phyloP scores from a whole-genome alignment of 805 yeast species.

The Monosporozyma unispora region DNA sequence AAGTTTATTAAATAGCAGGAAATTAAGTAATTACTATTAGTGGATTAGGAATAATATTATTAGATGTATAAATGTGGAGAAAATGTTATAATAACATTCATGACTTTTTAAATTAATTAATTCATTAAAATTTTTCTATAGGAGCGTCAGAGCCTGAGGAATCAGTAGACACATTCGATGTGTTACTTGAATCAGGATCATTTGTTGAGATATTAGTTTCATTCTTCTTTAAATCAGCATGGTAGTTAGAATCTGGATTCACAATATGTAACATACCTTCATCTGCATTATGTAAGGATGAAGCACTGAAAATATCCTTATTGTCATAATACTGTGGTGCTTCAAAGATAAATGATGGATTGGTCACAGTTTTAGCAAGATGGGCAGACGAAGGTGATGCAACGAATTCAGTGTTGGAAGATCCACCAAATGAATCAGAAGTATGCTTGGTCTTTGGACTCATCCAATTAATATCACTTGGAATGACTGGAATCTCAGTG shows the following conservation, averaged over 20 bases:
- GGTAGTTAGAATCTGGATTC: slow-evolving; percentile 31
- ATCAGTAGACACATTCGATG: neutral
- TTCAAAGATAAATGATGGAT: slow-evolving; percentile 1
- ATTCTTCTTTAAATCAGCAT: neutral
- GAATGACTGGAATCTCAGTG: slow-evolving; percentile 12
- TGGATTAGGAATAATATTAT: neutral
- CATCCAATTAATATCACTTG: slow-evolving; percentile 1
- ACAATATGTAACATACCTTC: slow-evolving; percentile 43
- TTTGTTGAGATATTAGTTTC: neutral
- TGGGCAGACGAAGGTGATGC: neutral
- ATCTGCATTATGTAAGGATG: slow-evolving; percentile 41
- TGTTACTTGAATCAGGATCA: neutral
- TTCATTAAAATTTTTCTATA: neutral
- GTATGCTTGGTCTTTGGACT: slow-evolving; percentile 1
- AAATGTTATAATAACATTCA: neutral
- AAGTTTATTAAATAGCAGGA: neutral
- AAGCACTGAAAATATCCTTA: slow-evolving; percentile 44
- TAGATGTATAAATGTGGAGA: neutral
- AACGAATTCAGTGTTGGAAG: neutral
- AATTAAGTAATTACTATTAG: neutral
- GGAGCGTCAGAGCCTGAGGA: neutral
- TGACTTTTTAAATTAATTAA: neutral
- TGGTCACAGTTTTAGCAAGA: neutral
- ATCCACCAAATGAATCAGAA: neutral
- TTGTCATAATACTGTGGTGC: slow-evolving; percentile 29